phyloP scores from a whole-genome alignment of 1,284 basidiomycete species.

The Pseudomicrostroma phylloplanum region DNA sequence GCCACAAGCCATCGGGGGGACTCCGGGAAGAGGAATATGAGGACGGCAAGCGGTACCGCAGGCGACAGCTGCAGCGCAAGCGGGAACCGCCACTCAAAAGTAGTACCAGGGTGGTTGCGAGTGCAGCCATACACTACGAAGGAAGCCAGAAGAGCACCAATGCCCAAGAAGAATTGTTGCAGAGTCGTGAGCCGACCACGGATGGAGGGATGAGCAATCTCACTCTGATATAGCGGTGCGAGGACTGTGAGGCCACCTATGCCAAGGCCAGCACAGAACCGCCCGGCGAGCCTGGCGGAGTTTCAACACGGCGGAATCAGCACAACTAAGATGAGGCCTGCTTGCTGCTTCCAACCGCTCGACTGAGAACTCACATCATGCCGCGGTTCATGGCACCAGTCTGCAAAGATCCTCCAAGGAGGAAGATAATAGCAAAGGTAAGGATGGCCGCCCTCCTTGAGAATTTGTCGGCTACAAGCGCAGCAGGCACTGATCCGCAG shows the following conservation, averaged over 20 bases:
- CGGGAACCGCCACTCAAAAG: slow-evolving; percentile 58
- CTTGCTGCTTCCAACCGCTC: too few relatives aligned
- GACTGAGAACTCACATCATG: slow-evolving; percentile 54
- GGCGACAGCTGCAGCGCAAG: slow-evolving; percentile 53
- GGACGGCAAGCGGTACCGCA: slow-evolving; percentile 59
- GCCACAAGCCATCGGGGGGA: slow-evolving; percentile 61
- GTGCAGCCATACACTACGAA: slow-evolving; percentile 54
- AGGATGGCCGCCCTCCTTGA: slow-evolving; percentile 51
- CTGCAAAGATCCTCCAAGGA: slow-evolving; percentile 57
- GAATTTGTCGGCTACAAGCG: slow-evolving; percentile 48
- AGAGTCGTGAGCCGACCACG: slow-evolving; percentile 61
- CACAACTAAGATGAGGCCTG: too few relatives aligned
- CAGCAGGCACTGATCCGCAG: slow-evolving; percentile 52
- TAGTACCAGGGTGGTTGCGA: slow-evolving; percentile 36
- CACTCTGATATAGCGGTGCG: slow-evolving; percentile 60
- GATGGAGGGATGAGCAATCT: slow-evolving; percentile 63
- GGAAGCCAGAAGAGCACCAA: slow-evolving; percentile 54
- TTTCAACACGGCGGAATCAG: too few relatives aligned
- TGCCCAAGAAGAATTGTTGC: slow-evolving; percentile 59
- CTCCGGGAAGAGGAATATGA: slow-evolving; percentile 58
- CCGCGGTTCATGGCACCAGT: slow-evolving; percentile 58
- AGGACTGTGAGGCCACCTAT: slow-evolving; percentile 60
- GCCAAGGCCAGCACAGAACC: slow-evolving; percentile 59
- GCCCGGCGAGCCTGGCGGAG: slow-evolving; percentile 54
- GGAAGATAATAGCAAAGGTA: slow-evolving; percentile 52